These are phyloP conservation scores for Sugiyamaella mastotermitis DNA, from an alignment of 805 yeast genomes.

Conservation along the genomic window DNA sequence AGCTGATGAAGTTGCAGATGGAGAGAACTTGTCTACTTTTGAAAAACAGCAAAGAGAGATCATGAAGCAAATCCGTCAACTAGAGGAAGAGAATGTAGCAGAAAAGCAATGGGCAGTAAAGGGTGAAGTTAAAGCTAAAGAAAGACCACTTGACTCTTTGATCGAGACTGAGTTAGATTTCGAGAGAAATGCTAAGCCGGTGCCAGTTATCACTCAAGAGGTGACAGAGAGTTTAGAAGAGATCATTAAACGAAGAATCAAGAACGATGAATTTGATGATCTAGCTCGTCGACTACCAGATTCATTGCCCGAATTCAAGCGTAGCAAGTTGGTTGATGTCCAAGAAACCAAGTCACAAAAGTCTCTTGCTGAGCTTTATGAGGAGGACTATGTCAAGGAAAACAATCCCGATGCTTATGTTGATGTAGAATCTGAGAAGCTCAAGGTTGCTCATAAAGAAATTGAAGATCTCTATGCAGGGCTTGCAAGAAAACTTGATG, in stretches of 20 bases:
- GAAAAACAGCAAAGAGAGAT: constrained; percentile 77
- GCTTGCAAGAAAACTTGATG: constrained; percentile 69
- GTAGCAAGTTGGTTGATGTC: constrained; percentile 43
- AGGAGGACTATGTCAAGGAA: constrained; percentile 59
- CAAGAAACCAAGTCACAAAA: constrained; percentile 79
- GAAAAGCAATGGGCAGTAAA: constrained; percentile 91
- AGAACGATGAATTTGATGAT: constrained; percentile 74
- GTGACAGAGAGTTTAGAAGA: constrained; percentile 84
- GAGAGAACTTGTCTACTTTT: constrained; percentile 56
- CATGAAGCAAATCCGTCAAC: constrained; percentile 65
- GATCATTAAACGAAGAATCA: constrained; percentile 75
- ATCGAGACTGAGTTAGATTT: constrained; percentile 73
- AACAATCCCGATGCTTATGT: constrained; percentile 37
- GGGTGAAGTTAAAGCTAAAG: constrained; percentile 82
- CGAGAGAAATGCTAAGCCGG: constrained; percentile 92
- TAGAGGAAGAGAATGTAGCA: constrained; percentile 84
- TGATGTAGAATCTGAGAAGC: constrained; percentile 53
- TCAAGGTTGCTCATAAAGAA: constrained; percentile 71
- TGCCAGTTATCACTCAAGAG: constrained; percentile 88
- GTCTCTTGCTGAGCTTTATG: constrained; percentile 88
- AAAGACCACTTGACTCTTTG: constrained; percentile 79
- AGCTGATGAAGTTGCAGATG: constrained; percentile 42
- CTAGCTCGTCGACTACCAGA: constrained; percentile 65
- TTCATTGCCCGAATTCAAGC: constrained; percentile 56
- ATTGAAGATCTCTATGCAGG: constrained; percentile 57